Percentiles rank a stretch among this genome's conserved stretches.
These are phyloP conservation scores for Tricholoma furcatifolium DNA, from an alignment of 768 basidiomycete species.

Conservation along the genomic window DNA sequence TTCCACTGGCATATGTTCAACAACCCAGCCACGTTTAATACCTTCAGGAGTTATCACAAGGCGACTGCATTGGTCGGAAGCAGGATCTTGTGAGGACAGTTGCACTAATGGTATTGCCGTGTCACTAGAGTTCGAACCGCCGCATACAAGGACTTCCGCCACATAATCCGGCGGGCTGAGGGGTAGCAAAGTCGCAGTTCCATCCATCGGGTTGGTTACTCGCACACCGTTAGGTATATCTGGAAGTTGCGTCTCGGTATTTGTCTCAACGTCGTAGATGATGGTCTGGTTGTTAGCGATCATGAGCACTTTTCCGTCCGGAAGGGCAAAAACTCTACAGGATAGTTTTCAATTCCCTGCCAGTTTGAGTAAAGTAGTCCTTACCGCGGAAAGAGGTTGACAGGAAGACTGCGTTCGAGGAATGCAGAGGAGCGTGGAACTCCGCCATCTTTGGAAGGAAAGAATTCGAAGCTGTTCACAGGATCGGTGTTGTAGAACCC, in stretches of 20 bases:
- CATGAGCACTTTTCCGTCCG: constrained; percentile 41
- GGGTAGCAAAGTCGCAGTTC: constrained; percentile 36
- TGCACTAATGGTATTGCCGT: constrained; percentile 21
- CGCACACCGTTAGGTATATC: constrained; percentile 44
- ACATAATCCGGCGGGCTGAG: constrained; percentile 37
- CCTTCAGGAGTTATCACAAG: constrained; percentile 40
- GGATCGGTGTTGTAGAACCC: constrained; percentile 43
- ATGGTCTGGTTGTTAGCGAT: constrained; percentile 41
- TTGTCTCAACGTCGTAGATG: constrained; percentile 38
- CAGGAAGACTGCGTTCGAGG: constrained; percentile 18
- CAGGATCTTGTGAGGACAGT: constrained; percentile 37
- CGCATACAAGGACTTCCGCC: constrained; percentile 47
- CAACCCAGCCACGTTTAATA: constrained; percentile 42
- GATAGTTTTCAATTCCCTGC: background rate
- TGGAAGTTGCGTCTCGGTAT: constrained; percentile 38
- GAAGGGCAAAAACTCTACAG: constrained; percentile 22
- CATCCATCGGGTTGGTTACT: constrained; percentile 40
- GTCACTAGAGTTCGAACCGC: constrained; percentile 37
- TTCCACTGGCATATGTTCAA: constrained; percentile 42
- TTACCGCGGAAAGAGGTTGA: constrained; percentile 21
- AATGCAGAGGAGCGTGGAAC: constrained; percentile 1
- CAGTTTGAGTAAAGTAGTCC: background rate
- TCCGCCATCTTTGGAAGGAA: constrained; percentile 32
- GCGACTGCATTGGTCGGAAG: constrained; percentile 41
- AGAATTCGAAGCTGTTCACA: constrained; percentile 49